phyloP scores from a whole-genome alignment of 2,329 filamentous ascomycete genomes.

The Botrytis porri region DNA sequence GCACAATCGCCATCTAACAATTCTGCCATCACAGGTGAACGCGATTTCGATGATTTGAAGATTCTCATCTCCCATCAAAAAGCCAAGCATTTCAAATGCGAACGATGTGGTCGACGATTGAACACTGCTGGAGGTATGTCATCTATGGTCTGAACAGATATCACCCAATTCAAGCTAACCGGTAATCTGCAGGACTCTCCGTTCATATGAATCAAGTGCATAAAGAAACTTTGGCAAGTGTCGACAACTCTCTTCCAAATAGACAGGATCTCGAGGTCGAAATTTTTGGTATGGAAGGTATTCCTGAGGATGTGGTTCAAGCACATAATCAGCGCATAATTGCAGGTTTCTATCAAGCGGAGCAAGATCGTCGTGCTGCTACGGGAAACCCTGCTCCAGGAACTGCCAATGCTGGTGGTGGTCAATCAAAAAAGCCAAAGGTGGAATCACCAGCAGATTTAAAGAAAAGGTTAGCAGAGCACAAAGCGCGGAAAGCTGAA shows the following conservation, averaged over 20 bases:
- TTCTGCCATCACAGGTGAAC: conserved; percentile 62
- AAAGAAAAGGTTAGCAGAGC: conserved; percentile 75
- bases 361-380: conserved; percentile 74
- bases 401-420: conserved; percentile 50
- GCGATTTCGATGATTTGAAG: conserved; percentile 96
- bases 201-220: conserved; percentile 99
- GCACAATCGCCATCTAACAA: neutral
- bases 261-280: conserved; percentile 84
- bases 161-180: conserved; percentile 12
- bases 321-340: conserved; percentile 85
- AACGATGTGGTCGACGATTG: conserved; percentile 79
- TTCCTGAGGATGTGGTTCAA: conserved; percentile 79
- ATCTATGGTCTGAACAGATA: neutral
- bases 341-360: conserved; percentile 78
- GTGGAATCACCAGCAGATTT: conserved; percentile 74
- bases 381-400: conserved; percentile 82
- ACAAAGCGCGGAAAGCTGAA: conserved; percentile 65
- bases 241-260: conserved; percentile 90
- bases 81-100: conserved; percentile 99
- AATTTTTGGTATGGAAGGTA: conserved; percentile 98
- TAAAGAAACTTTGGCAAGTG: conserved; percentile 82
- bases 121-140: conserved; percentile 88
- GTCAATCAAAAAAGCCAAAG: conserved; percentile 67
- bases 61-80: conserved; percentile 97
- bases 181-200: conserved; percentile 64